Evolutionary conservation across 2,329 filamentous ascomycete species (phyloP).

Genomic region (Diaporthe sp.): DNA sequence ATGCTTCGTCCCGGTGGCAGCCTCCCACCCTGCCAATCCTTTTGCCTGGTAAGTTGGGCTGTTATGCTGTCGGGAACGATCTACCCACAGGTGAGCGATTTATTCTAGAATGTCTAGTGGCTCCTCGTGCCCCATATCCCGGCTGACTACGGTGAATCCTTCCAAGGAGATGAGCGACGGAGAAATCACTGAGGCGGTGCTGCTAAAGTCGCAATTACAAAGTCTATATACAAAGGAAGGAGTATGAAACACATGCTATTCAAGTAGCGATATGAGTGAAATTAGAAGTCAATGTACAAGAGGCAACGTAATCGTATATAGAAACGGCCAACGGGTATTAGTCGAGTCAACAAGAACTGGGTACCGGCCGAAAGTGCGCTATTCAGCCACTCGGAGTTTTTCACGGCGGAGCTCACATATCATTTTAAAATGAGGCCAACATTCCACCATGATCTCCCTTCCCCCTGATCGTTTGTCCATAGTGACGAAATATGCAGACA

Average conservation of each 20-base stretch:
- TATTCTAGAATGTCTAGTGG: neutral
- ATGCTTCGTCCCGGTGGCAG: neutral
- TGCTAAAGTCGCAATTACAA: neutral
- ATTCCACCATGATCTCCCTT: neutral
- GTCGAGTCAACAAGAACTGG: conserved; percentile 26
- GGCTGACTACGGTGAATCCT: neutral
- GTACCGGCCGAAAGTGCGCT: conserved; percentile 3
- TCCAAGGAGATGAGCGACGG: conserved; percentile 25
- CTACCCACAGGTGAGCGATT: neutral
- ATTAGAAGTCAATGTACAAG: neutral
- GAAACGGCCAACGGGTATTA: neutral
- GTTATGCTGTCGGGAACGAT: neutral
- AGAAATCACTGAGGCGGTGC: neutral
- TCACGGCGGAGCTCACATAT: conserved; percentile 27
- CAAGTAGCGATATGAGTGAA: conserved; percentile 4
- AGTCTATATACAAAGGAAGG: neutral
- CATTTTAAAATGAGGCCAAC: conserved; percentile 28
- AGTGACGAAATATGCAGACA: conserved; percentile 10
- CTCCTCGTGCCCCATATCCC: neutral
- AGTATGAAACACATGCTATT: neutral
- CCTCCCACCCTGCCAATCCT: neutral
- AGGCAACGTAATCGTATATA: neutral
- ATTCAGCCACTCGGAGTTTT: conserved; percentile 18
- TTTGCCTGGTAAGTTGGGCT: no score
- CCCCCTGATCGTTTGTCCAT: conserved; percentile 10